Conservation (phyloP, 2,329 filamentous ascomycete species). For the Grosmannia serpens region DNA sequence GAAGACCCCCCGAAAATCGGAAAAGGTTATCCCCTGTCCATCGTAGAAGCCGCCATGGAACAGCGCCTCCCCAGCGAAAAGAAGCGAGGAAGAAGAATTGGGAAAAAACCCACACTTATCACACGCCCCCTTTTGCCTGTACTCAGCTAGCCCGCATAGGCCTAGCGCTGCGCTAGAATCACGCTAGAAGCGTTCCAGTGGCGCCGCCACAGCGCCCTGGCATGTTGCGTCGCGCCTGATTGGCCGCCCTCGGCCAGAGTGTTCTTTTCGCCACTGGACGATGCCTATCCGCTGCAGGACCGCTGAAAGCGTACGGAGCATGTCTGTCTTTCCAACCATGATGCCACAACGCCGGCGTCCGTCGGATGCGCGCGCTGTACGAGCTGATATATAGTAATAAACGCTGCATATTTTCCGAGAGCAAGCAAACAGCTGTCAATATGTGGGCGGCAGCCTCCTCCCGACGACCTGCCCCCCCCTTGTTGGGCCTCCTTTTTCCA, state of each 20-base stretch:
- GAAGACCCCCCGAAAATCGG: too few species aligned
- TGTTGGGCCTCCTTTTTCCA: background rate
- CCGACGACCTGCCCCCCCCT: background rate
- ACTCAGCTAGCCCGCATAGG: background rate
- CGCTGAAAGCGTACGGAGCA: too few species aligned
- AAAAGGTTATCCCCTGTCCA: background rate
- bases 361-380: too few species aligned
- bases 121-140: constrained; percentile 1
- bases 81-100: background rate
- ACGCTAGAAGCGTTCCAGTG: constrained; percentile 23
- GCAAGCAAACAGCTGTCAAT: too few species aligned
- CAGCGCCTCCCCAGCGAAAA: background rate
- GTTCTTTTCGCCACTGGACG: background rate
- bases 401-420: too few species aligned
- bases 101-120: background rate
- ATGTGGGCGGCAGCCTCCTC: too few species aligned
- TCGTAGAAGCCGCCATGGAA: background rate
- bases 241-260: background rate
- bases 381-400: too few species aligned
- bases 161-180: constrained; percentile 21
- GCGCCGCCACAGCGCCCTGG: constrained; percentile 1
- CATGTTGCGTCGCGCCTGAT: background rate
- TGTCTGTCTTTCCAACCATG: background rate
- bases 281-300: too few species aligned
- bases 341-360: too few species aligned